These are phyloP conservation scores for Fusarium sp. DNA, from an alignment of 2,329 filamentous ascomycete species.

Conservation along the genomic window DNA sequence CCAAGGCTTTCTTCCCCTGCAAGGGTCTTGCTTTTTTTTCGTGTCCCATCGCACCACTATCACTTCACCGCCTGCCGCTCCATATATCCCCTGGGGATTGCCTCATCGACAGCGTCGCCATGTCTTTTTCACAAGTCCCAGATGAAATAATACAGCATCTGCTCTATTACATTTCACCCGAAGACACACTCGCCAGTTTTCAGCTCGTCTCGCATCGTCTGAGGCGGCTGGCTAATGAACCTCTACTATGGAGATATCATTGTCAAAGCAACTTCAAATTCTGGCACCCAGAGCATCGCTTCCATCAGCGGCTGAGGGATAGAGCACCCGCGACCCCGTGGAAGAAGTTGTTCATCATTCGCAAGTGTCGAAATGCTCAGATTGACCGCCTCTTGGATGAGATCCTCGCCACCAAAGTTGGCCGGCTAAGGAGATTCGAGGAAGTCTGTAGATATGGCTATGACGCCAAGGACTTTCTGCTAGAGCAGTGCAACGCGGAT, in stretches of 20 bases:
- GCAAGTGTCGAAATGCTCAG: constrained; percentile 64
- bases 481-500: constrained; percentile 71
- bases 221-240: constrained; percentile 74
- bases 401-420: constrained; percentile 77
- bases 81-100: constrained; percentile 5
- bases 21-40: constrained; percentile 13
- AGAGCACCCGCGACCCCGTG: constrained; percentile 74
- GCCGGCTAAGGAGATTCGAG: constrained; percentile 77
- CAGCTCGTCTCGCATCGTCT: constrained; percentile 72
- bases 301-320: constrained; percentile 66
- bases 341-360: constrained; percentile 75
- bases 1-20: neutral
- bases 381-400: constrained; percentile 70
- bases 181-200: constrained; percentile 62
- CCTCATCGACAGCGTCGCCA: constrained; percentile 37
- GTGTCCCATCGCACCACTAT: constrained; percentile 14
- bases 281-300: constrained; percentile 78
- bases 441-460: constrained; percentile 80
- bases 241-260: constrained; percentile 83
- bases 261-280: constrained; percentile 77
- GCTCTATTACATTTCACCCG: constrained; percentile 71
- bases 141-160: constrained; percentile 89
- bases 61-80: neutral
- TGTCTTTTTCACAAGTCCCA: constrained; percentile 68
- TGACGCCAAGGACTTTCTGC: constrained; percentile 87